Evolutionary conservation across 192 early-diverging fungal species (phyloP), one percentile per base, ranked within the genome.

Genomic region (Geranomyces variabilis): DNA sequence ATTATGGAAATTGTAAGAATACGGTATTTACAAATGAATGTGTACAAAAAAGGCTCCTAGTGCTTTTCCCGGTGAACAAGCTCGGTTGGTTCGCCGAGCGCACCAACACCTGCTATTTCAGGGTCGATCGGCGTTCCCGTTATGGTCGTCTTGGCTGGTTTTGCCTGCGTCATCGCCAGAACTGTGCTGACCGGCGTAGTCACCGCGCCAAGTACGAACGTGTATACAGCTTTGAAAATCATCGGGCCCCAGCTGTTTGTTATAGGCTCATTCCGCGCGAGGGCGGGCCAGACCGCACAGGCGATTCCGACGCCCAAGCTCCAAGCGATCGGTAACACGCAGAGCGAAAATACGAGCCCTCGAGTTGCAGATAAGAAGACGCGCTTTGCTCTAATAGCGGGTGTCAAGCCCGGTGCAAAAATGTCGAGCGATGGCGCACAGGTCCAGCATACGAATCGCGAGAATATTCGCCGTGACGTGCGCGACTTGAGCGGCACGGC

Each of bases 201-300:
- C 9, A 67, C 6, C 9, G 56, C 43, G 29, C 63, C 71, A 13
- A 74, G 55, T 34, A 65, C 30, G 36, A 66, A 56, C 5, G 71
- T 47, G 49, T 55, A 74, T 15, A 74, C 44, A 14, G 49, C 71
- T 29, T 74, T 74, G 64, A 56, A 74, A 24, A 74, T 59, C 41
- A 57, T 30, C 8, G 71, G 71, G 15, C 36, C 65, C 71, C 71
- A 74, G 9, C 63, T 63, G n/a, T 41, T 41, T 5, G 8, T 45
- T 19, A 65, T 53, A 7, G 21, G 22, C 33, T 66, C 44, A 28
- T 56, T 53, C 0, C n/a, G 17, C 4, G 34, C 28, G n/a, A 74
- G 21, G 5, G 30, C 71, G 13, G 63, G 63, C 71, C 71, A 74
- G 0, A 43, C 17, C 0, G 71, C 71, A 67, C 51, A 53, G 8